Evolutionary conservation across 345 rosid genomes (phyloP).

Genomic region (Moricandia arvensis): DNA sequence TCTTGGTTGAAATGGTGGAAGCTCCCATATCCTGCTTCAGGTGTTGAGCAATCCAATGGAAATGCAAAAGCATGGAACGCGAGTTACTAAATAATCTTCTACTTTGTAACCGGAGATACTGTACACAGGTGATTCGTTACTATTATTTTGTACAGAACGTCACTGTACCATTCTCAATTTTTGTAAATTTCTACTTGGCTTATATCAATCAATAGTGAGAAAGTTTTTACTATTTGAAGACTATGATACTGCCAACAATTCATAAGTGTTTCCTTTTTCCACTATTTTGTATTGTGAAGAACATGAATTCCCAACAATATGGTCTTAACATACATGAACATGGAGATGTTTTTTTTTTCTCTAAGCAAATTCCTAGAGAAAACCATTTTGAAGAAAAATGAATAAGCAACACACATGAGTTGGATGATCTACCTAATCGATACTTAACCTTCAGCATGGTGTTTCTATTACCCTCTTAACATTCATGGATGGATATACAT

Average conservation of each 20-base stretch:
- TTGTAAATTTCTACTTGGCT: no score
- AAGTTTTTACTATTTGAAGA: slow-evolving; percentile 20
- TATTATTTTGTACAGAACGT: slow-evolving; percentile 4
- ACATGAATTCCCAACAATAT: neutral
- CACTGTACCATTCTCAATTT: neutral
- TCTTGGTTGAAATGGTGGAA: slow-evolving; percentile 6
- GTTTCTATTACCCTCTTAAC: slow-evolving; percentile 1
- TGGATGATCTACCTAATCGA: slow-evolving; percentile 40
- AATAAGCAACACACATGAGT: slow-evolving; percentile 22
- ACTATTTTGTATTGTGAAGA: neutral
- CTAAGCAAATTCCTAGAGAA: neutral
- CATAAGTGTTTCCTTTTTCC: neutral
- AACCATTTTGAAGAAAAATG: neutral
- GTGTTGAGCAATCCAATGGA: neutral
- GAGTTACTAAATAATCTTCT: no score
- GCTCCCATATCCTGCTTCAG: neutral
- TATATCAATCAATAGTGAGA: no score
- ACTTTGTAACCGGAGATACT: no score
- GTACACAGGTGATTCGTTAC: no score
- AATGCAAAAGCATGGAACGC: neutral
- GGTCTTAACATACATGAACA: neutral
- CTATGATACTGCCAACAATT: neutral
- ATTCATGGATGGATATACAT: neutral
- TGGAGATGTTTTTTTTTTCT: neutral
- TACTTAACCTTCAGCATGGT: slow-evolving; percentile 26